A percentile compares a stretch with the other conserved stretches of the same genome.
These are phyloP conservation scores for Emmonsiellopsis sp. DNA, from an alignment of 2,329 filamentous ascomycete species.

Conservation along the genomic window DNA sequence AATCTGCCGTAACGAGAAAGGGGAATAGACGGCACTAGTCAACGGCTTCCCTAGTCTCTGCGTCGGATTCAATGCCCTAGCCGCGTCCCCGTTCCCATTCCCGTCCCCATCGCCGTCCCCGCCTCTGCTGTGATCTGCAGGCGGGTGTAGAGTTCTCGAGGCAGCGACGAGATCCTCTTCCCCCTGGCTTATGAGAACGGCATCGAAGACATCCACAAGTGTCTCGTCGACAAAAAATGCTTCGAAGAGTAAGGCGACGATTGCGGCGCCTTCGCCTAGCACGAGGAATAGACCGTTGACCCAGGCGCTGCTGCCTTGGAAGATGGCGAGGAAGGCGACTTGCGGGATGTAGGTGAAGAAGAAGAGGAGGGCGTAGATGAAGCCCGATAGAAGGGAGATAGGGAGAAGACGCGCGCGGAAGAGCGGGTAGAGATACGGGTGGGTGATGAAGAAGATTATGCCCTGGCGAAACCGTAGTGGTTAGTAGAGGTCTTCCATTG, in stretches of 20 bases:
- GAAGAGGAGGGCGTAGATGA: conserved; percentile 80
- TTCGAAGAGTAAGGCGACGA: conserved; percentile 60
- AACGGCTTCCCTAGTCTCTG: conserved; percentile 77
- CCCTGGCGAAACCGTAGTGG: conserved; percentile 41
- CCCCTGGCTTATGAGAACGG: conserved; percentile 67
- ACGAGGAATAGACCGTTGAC: conserved; percentile 79
- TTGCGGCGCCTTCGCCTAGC: conserved; percentile 54
- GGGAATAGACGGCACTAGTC: conserved; percentile 65
- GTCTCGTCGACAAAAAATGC: conserved; percentile 74
- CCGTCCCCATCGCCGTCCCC: conserved; percentile 1
- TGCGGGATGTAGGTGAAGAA: conserved; percentile 82
- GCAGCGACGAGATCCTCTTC: conserved; percentile 55
- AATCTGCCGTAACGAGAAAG: conserved; percentile 87
- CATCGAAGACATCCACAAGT: conserved; percentile 75
- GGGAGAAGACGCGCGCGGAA: conserved; percentile 70
- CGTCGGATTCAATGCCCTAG: conserved; percentile 48
- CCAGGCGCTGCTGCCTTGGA: conserved; percentile 82
- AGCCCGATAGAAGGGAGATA: conserved; percentile 67
- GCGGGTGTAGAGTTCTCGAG: conserved; percentile 54
- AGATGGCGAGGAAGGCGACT: conserved; percentile 78
- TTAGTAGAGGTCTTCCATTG: neutral
- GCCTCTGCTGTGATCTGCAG: conserved; percentile 41
- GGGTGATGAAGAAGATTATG: conserved; percentile 69
- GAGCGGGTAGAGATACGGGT: conserved; percentile 73
- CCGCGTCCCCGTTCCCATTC: neutral